A percentile compares a stretch with the other conserved stretches of the same genome.
Conservation (phyloP, 2,329 filamentous ascomycete genomes). For the Botrytis elliptica region DNA sequence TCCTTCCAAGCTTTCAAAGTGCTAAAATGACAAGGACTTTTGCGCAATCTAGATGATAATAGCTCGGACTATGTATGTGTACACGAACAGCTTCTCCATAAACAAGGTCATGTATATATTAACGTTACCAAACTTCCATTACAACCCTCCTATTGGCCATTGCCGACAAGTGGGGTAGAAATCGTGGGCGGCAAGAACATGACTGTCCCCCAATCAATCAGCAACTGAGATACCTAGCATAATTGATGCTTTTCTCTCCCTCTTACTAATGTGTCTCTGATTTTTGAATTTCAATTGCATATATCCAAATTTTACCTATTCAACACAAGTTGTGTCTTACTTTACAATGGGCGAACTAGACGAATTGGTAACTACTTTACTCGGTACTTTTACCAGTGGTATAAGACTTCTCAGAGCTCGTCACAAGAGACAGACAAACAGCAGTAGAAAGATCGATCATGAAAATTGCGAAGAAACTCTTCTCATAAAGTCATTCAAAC, state of each 20-base stretch:
- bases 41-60: not conserved
- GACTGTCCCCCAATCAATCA: conserved; percentile 3
- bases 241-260: not conserved
- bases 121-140: not conserved
- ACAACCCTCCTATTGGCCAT: conserved; percentile 2
- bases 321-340: not conserved
- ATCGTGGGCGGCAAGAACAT: conserved; percentile 5
- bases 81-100: not conserved
- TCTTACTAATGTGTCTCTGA: not conserved
- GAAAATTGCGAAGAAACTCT: conserved; percentile 34
- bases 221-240: not conserved
- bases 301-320: not conserved
- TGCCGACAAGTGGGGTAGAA: conserved; percentile 2
- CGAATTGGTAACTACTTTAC: conserved; percentile 45
- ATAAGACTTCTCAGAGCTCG: conserved; percentile 43
- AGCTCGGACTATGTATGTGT: not conserved
- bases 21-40: not conserved
- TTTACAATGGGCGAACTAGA: conserved; percentile 45
- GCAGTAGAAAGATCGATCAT: not conserved
- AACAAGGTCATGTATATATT: not conserved
- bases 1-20: not conserved
- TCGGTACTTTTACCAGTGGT: conserved; percentile 47
- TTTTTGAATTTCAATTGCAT: not conserved
- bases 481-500: conserved; percentile 40
- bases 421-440: conserved; percentile 32